A percentile compares a stretch with the other conserved stretches of the same genome.
Conservation (phyloP, 2,329 filamentous ascomycete genomes). For the Teratosphaeria zuluensis region DNA sequence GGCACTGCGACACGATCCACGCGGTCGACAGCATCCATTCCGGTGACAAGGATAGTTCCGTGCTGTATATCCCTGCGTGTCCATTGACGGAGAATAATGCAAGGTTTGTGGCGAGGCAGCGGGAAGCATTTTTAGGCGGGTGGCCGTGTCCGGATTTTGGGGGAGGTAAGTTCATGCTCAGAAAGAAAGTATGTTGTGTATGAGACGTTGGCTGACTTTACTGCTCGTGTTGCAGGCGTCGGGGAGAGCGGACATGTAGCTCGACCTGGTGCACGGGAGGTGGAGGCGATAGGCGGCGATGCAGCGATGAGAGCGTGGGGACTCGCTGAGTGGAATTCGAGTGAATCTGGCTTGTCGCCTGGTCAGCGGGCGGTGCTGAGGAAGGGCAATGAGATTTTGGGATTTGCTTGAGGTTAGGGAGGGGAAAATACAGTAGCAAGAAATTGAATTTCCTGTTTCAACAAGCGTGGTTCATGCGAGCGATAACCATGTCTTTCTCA, state of each 20-base stretch:
- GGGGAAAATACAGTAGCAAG: too few relatives aligned
- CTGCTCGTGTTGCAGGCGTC: too few relatives aligned
- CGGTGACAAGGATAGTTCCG: slow-evolving; percentile 65
- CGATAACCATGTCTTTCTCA: too few relatives aligned
- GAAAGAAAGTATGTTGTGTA: not conserved
- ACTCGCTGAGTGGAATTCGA: slow-evolving; percentile 40
- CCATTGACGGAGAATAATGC: slow-evolving; percentile 69
- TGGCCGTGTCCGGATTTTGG: slow-evolving; percentile 38
- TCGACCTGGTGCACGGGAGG: slow-evolving; percentile 29
- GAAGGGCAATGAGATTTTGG: slow-evolving; percentile 44
- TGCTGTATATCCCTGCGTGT: slow-evolving; percentile 81
- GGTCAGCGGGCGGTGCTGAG: slow-evolving; percentile 44
- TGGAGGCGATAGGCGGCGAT: slow-evolving; percentile 26
- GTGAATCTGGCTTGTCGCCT: slow-evolving; percentile 35
- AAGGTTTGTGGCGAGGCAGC: slow-evolving; percentile 59
- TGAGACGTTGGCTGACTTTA: not conserved
- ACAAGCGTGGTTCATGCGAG: too few relatives aligned
- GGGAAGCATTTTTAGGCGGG: slow-evolving; percentile 59
- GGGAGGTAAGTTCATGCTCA: slow-evolving; percentile 12
- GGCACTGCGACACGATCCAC: slow-evolving; percentile 70
- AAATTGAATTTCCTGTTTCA: too few relatives aligned
- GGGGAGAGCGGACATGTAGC: slow-evolving; percentile 50
- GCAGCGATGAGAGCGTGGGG: slow-evolving; percentile 49
- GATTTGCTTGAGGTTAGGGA: slow-evolving; percentile 37
- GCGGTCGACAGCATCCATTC: slow-evolving; percentile 71